Evolutionary conservation across 371 early-diverging fungal genomes (phyloP).

Genomic region (Mucor circinelloides): DNA sequence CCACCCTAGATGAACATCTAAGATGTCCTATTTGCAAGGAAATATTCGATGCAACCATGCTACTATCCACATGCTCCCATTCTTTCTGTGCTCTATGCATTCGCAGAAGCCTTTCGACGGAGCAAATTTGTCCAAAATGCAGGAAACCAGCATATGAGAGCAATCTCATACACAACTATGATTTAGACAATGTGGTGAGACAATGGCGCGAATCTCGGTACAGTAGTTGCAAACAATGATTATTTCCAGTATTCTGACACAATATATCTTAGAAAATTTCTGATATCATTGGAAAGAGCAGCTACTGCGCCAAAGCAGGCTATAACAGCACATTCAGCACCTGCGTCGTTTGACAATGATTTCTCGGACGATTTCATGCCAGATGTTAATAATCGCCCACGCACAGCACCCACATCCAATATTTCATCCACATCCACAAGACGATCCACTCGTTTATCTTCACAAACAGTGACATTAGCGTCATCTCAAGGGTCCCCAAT

Average conservation of each 20-base stretch:
- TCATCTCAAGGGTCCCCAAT: neutral
- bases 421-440: neutral
- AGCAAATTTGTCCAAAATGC: slow-evolving; percentile 61
- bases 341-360: neutral
- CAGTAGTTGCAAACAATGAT: neutral
- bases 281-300: neutral
- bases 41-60: slow-evolving; percentile 56
- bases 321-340: too few relatives aligned
- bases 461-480: neutral
- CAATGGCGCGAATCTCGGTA: slow-evolving; percentile 21
- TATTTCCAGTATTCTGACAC: neutral
- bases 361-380: neutral
- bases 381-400: neutral
- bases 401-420: neutral
- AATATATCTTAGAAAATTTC: neutral
- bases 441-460: slow-evolving; percentile 5
- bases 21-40: slow-evolving; percentile 78
- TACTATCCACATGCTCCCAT: slow-evolving; percentile 60
- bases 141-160: slow-evolving; percentile 37
- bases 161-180: slow-evolving; percentile 44
- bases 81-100: slow-evolving; percentile 75
- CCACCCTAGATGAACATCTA: slow-evolving; percentile 60
- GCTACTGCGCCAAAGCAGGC: neutral
- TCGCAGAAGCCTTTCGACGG: slow-evolving; percentile 57
- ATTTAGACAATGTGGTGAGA: slow-evolving; percentile 44